A percentile compares a stretch with the other conserved stretches of the same genome.
Conservation (phyloP, 2,329 filamentous ascomycete species). For the Teratosphaeria nubilosa region DNA sequence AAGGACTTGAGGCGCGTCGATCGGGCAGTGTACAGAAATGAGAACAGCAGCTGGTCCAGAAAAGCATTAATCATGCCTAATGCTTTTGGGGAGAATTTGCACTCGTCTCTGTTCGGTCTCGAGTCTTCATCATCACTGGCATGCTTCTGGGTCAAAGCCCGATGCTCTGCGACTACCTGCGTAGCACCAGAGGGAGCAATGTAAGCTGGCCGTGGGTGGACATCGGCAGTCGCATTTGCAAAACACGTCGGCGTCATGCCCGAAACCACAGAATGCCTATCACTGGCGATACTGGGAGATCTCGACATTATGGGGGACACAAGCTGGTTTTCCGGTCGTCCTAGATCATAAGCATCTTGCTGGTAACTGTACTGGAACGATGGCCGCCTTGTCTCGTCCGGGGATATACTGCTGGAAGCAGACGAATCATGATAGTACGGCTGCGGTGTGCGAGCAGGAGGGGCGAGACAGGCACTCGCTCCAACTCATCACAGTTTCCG, state of each 20-base stretch:
- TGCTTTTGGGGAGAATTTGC: conserved; percentile 61
- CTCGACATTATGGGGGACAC: conserved; percentile 19
- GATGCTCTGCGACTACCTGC: conserved; percentile 82
- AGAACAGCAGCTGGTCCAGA: conserved; percentile 85
- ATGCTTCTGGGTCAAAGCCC: conserved; percentile 64
- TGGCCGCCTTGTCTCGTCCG: not conserved
- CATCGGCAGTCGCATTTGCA: conserved; percentile 14
- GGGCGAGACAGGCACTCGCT: not conserved
- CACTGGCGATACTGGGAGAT: conserved; percentile 14
- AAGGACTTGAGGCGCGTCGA: conserved; percentile 67
- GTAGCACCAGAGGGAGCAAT: conserved; percentile 81
- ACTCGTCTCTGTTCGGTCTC: conserved; percentile 47
- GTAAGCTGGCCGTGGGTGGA: conserved; percentile 73
- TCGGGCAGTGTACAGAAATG: conserved; percentile 69
- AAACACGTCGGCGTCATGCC: conserved; percentile 10
- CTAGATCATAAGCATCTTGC: conserved; percentile 2
- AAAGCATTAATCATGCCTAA: conserved; percentile 79
- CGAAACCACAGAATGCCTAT: conserved; percentile 15
- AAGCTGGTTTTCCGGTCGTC: not conserved
- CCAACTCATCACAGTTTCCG: not conserved
- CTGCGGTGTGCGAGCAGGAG: not conserved
- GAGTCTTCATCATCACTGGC: conserved; percentile 48
- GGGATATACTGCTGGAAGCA: not conserved
- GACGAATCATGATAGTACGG: not conserved
- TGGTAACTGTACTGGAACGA: not conserved